Evolutionary conservation across 148 eudicot genomes (phyloP).

Genomic region (Camellia sinensis): DNA sequence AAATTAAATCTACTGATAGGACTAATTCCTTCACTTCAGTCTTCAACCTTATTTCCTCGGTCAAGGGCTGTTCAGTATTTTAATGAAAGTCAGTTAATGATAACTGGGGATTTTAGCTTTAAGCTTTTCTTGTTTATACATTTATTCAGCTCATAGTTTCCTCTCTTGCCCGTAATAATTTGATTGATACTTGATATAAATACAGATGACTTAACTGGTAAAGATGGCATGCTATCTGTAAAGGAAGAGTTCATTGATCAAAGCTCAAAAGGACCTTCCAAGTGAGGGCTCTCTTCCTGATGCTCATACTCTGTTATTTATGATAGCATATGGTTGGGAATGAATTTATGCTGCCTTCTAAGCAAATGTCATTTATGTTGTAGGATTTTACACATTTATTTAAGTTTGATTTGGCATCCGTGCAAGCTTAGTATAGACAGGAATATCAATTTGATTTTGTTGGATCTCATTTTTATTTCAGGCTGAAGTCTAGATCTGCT

Average conservation of each 20-base stretch:
- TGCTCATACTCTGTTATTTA: conserved; percentile 5
- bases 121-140: not conserved
- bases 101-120: not conserved
- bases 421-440: not conserved
- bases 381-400: not conserved
- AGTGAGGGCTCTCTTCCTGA: conserved; percentile 34
- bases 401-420: not conserved
- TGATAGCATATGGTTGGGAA: too few relatives aligned
- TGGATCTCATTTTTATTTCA: conserved; percentile 32
- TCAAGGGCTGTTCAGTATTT: not conserved
- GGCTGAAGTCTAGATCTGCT: conserved; percentile 23
- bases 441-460: conserved; percentile 1
- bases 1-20: not conserved
- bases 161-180: not conserved
- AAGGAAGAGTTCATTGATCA: conserved; percentile 32
- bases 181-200: conserved; percentile 17
- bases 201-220: conserved; percentile 33
- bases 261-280: conserved; percentile 33
- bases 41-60: not conserved
- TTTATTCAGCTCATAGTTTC: not conserved
- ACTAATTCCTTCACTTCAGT: not conserved
- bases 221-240: conserved; percentile 24
- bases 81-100: not conserved
- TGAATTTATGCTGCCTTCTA: not conserved
- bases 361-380: not conserved